Percentiles rank a stretch among this genome's conserved stretches.
Conservation (phyloP, 768 basidiomycete genomes). For the Russula ochroleuca region DNA sequence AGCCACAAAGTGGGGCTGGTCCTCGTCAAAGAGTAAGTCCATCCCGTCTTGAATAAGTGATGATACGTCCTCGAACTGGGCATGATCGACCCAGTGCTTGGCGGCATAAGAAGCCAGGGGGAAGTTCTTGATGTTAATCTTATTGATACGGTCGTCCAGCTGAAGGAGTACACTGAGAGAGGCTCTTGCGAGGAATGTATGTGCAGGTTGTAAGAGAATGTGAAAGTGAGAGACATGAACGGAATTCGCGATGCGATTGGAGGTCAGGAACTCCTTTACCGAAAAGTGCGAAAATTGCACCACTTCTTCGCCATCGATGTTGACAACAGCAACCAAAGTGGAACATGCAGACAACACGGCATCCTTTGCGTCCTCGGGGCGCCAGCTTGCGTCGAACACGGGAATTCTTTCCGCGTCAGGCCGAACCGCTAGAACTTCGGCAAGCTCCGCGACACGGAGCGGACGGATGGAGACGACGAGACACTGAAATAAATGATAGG, state of each 20-base stretch:
- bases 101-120: neutral
- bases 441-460: neutral
- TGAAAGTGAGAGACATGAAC: neutral
- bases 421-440: neutral
- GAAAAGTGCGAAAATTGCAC: neutral
- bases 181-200: neutral
- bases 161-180: neutral
- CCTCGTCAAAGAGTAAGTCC: neutral
- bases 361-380: neutral
- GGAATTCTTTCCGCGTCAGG: neutral
- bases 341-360: neutral
- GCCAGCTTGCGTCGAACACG: neutral
- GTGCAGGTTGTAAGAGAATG: neutral
- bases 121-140: neutral
- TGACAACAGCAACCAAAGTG: neutral
- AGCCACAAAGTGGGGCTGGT: neutral
- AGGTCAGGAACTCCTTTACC: neutral
- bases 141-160: neutral
- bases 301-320: neutral
- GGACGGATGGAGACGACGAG: neutral
- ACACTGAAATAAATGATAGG: neutral
- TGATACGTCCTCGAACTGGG: neutral
- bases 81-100: neutral
- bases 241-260: neutral
- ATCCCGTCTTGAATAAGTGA: neutral